Conservation (phyloP, 257 asterid species). For the Forsythia viridissima region DNA sequence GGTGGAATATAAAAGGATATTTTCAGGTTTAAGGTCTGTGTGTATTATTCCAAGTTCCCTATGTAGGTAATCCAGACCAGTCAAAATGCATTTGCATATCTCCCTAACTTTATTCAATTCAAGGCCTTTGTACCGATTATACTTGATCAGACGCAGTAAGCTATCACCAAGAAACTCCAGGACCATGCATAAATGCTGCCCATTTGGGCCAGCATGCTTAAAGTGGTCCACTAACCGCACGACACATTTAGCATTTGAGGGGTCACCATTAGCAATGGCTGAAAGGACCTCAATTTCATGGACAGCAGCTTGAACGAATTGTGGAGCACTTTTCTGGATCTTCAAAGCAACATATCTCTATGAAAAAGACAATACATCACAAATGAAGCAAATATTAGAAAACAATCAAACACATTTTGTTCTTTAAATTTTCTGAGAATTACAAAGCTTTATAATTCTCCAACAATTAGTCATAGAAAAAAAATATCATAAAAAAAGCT, state of each 20-base stretch:
- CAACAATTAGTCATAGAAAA: background rate
- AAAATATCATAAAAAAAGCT: background rate
- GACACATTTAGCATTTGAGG: slow-evolving; percentile 59
- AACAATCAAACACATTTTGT: background rate
- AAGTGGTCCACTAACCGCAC: slow-evolving; percentile 83
- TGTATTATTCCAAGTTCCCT: slow-evolving; percentile 75
- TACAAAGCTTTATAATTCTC: slow-evolving; percentile 15
- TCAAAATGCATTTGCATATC: slow-evolving; percentile 83
- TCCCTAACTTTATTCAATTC: slow-evolving; percentile 80
- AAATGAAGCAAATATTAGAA: slow-evolving; percentile 10
- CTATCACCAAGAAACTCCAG: slow-evolving; percentile 97
- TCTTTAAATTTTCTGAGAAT: background rate
- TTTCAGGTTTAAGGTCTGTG: slow-evolving; percentile 95
- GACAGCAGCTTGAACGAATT: slow-evolving; percentile 91
- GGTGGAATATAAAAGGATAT: slow-evolving; percentile 75
- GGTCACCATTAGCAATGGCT: slow-evolving; percentile 79
- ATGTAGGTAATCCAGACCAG: slow-evolving; percentile 89
- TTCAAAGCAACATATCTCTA: slow-evolving; percentile 91
- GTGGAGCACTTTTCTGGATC: slow-evolving; percentile 97
- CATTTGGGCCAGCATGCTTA: slow-evolving; percentile 94
- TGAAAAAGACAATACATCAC: slow-evolving; percentile 16
- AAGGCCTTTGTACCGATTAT: slow-evolving; percentile 80
- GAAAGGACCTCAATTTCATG: slow-evolving; percentile 89
- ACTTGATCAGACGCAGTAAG: slow-evolving; percentile 72
- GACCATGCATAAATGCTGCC: slow-evolving; percentile 98